phyloP scores from a whole-genome alignment of 805 yeast genomes.

The Myxozyma neotropica region DNA sequence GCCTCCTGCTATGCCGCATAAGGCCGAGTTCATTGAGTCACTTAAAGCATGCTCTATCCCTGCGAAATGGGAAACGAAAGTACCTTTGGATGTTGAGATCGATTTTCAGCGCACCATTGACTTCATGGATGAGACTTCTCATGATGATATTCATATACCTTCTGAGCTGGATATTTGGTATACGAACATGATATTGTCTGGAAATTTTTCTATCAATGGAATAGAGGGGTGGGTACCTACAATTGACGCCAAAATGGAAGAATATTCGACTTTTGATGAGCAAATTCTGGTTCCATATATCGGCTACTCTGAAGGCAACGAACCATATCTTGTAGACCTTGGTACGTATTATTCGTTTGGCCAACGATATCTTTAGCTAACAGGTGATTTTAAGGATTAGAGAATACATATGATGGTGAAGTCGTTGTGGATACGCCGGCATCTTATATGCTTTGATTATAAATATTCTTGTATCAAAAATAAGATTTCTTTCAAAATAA shows the following conservation, averaged over 20 bases:
- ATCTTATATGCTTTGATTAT: too few species aligned
- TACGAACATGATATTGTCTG: conserved; percentile 1
- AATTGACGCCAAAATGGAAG: neutral
- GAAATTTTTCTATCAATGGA: neutral
- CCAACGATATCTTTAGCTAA: too few species aligned
- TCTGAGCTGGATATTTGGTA: neutral
- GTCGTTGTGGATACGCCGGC: too few species aligned
- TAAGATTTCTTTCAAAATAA: too few species aligned
- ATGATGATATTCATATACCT: neutral
- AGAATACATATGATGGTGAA: too few species aligned
- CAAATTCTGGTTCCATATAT: neutral
- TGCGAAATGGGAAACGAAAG: neutral
- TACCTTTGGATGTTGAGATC: neutral
- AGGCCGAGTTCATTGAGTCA: neutral
- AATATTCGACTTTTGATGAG: neutral
- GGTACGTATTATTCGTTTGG: too few species aligned
- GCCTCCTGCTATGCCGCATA: conserved; percentile 20
- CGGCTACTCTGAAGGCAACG: neutral
- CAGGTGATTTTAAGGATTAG: too few species aligned
- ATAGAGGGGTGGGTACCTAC: neutral
- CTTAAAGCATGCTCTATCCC: neutral
- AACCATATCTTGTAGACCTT: too few species aligned
- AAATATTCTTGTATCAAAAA: too few species aligned
- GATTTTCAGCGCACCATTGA: neutral
- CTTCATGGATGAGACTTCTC: neutral